These are phyloP conservation scores for Jaminaea rosea DNA, from an alignment of 1,284 basidiomycete genomes.

Conservation along the genomic window DNA sequence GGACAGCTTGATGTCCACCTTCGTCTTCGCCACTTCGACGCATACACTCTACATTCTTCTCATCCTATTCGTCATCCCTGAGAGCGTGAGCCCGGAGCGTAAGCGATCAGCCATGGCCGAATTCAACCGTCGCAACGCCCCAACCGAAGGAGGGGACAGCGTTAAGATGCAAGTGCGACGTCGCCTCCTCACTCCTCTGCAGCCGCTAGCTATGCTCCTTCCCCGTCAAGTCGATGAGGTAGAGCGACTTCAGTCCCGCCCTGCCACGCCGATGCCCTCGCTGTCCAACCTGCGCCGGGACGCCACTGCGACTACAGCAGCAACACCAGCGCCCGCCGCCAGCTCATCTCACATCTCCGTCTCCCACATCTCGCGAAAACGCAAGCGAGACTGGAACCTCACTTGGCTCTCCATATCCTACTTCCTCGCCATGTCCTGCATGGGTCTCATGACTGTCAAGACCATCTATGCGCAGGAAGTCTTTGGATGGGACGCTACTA, in stretches of 20 bases:
- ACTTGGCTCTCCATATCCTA: conserved; percentile 36
- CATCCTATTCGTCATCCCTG: conserved; percentile 30
- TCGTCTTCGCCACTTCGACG: conserved; percentile 26
- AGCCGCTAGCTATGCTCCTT: conserved; percentile 29
- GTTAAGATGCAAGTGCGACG: neutral
- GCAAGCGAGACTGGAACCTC: conserved; percentile 34
- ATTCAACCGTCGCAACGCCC: too few species aligned
- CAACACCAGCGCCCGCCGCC: too few species aligned
- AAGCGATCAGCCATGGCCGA: conserved; percentile 13
- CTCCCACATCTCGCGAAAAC: conserved; percentile 17
- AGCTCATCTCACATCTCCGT: conserved; percentile 35
- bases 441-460: conserved; percentile 40
- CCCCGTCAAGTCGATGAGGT: conserved; percentile 17
- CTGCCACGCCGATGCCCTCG: neutral
- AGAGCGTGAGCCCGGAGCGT: conserved; percentile 26
- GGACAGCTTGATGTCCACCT: conserved; percentile 21
- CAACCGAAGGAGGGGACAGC: too few species aligned
- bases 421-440: conserved; percentile 28
- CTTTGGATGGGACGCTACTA: conserved; percentile 37
- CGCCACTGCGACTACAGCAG: conserved; percentile 12
- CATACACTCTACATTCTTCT: conserved; percentile 30
- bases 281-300: conserved; percentile 4
- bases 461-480: conserved; percentile 37
- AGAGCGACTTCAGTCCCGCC: neutral
- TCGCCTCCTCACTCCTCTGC: conserved; percentile 13